phyloP scores from a whole-genome alignment of 2,329 filamentous ascomycete genomes.

The Grosmannia clavigera region DNA sequence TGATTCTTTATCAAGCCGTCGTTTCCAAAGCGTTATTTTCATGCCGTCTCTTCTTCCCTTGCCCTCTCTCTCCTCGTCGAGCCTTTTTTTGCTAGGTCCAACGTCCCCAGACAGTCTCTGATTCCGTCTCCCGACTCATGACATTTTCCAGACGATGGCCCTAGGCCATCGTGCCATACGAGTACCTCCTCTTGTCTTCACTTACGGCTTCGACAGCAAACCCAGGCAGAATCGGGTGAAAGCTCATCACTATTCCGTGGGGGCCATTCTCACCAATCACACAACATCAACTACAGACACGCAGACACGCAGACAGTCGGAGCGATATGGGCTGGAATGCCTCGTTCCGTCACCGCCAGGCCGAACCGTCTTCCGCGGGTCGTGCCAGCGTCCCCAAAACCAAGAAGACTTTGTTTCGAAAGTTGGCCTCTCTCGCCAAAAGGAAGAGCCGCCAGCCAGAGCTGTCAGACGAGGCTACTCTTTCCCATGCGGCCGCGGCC shows the following conservation, averaged over 20 bases:
- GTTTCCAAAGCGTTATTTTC: background rate
- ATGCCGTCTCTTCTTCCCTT: background rate
- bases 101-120: background rate
- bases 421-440: background rate
- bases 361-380: background rate
- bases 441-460: background rate
- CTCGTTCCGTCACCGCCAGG: background rate
- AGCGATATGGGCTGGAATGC: conserved; percentile 1
- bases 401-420: background rate
- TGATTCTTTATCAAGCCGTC: background rate
- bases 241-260: background rate
- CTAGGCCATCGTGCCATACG: background rate
- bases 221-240: background rate
- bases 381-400: background rate
- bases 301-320: background rate
- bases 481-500: background rate
- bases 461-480: background rate
- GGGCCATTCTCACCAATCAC: background rate
- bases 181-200: background rate
- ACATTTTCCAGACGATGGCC: background rate
- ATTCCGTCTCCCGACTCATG: background rate
- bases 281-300: background rate
- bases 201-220: background rate
- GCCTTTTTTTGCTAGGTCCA: background rate
- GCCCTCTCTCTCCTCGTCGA: background rate